Evolutionary conservation across 208 protist genomes (phyloP), one percentile per base, ranked within the genome.

Genomic region (Wallacemonas sp.): DNA sequence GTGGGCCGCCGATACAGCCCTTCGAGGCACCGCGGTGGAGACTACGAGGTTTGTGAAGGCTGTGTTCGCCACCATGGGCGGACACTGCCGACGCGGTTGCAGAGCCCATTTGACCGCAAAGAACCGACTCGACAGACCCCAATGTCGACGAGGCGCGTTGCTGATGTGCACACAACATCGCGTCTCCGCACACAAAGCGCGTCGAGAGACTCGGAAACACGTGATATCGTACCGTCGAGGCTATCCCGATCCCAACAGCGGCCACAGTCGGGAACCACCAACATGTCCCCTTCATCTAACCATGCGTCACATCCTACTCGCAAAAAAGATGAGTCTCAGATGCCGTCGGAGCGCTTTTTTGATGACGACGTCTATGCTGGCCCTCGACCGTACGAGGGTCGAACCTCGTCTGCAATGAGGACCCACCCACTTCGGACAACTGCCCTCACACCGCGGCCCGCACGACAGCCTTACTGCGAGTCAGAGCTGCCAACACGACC

Each of bases 31-130:
- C 62, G 44, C n/a, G 49, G 68, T 2, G 62, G 67, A 12, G 62
- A 67, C 28, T 79, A 80, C 58, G 78, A 77, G 49, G 66, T 68
- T 21, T 79, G 72, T 44, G 78, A 79, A 19, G 66, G 69, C 9
- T 77, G 56, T 19, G 56, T 62, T 17, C 56, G 36, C 1, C 56
- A 62, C 21, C 56, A 62, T n/a, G 19, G 56, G 27, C 56, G 22
- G 22, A 6, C 36, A 6, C 27, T 62, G 56, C 56, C 56, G 19
- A 3, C 2, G 27, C 24, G 14, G 38, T 22, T 62, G 27, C 39
- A 58, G n/a, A 39, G 15, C 19, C 51, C 51, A 22, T 27, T 5
- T 21, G 51, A 58, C n/a, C n/a, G n/a, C n/a, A n/a, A n/a, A n/a
- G n/a, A 38, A 2, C 5, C 51, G 4, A n/a, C 19, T 8, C 15